Base-by-base conservation (phyloP, 495 filamentous ascomycete species). In the Patellaria atrata region DNA sequence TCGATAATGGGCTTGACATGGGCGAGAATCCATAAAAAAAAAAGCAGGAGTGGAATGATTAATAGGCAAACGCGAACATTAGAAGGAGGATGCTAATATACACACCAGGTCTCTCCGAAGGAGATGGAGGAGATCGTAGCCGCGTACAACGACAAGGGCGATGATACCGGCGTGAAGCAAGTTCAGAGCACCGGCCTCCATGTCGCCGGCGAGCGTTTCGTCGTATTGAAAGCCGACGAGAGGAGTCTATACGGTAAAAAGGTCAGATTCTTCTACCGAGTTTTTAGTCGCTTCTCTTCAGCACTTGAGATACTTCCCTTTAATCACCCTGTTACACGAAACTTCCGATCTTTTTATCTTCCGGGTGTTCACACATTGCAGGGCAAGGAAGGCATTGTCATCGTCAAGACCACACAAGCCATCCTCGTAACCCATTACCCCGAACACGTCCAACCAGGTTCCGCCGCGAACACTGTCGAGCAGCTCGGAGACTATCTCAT, bases 341-440 rank as follows among this genome's bases (percentile, higher is more conserved):
- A 1, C 23, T 26, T 9, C 9, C 9, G 23, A 26, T n/a, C 23
- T 26, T 26, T n/a, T n/a, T 26, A 26, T 26, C 23, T n/a, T 9
- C 23, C 9, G 23, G 9, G 23, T 26, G n/a, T n/a, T n/a, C n/a
- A n/a, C n/a, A n/a, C n/a, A n/a, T n/a, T 14, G 13, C 43, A 96
- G 85, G 83, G 79, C 46, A 82, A 77, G 61, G 73, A 73, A 47
- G 89, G 89, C 38, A 57, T 89, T 47, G 60, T 76, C 50, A 67
- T 83, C 46, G 73, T 76, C 54, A 86, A 84, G 65, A 86, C 86
- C 44, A 73, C 60, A 33, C 78, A 86, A 59, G 79, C 82, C 48
- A 69, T 94, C 53, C 73, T 97, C 51, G 59, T 97, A 56, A 77
- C 70, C 46, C 82, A 93, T 64, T 78, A 93, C 67, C 65, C 65